Conservation (phyloP, 1,139 yeast genomes). For the Cylindricascospora bacillispora region DNA sequence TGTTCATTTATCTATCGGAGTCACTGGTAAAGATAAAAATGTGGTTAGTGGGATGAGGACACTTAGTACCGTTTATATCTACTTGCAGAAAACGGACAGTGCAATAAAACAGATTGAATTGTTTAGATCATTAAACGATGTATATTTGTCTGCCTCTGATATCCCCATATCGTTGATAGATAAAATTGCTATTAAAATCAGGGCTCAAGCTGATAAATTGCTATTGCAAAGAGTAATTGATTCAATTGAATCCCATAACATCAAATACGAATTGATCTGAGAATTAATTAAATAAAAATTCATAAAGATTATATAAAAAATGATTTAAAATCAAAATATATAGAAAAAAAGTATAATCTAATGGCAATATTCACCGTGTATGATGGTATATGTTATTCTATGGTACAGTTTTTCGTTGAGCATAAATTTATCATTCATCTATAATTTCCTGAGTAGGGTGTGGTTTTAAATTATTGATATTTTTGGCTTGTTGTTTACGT, state of each 20-base stretch:
- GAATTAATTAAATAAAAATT: slow-evolving; percentile 2
- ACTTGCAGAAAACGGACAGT: slow-evolving; percentile 42
- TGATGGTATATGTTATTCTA: too few relatives aligned
- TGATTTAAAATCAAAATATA: too few relatives aligned
- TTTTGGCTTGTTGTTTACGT: slow-evolving; percentile 22
- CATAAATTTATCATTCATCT: slow-evolving; percentile 9
- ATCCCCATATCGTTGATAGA: slow-evolving; percentile 37
- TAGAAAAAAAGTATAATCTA: too few relatives aligned
- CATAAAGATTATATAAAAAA: too few relatives aligned
- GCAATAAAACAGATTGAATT: slow-evolving; percentile 31
- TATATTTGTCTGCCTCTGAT: slow-evolving; percentile 56
- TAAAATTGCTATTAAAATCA: slow-evolving; percentile 24
- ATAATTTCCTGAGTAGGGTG: slow-evolving; percentile 18
- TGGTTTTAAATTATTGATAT: slow-evolving; percentile 7
- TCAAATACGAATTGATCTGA: slow-evolving; percentile 4
- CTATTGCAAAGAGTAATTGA: slow-evolving; percentile 2
- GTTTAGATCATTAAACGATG: slow-evolving; percentile 59
- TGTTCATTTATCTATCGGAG: slow-evolving; percentile 58
- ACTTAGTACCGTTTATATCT: slow-evolving; percentile 49
- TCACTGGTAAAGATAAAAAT: slow-evolving; percentile 19
- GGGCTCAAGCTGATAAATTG: not conserved
- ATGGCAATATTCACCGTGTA: too few relatives aligned
- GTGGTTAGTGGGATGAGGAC: slow-evolving; percentile 64
- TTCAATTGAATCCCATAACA: slow-evolving; percentile 3
- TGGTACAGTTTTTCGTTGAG: too few relatives aligned